Conservation (phyloP, 1,139 yeast genomes). For the Kluyveromyces marxianus region DNA sequence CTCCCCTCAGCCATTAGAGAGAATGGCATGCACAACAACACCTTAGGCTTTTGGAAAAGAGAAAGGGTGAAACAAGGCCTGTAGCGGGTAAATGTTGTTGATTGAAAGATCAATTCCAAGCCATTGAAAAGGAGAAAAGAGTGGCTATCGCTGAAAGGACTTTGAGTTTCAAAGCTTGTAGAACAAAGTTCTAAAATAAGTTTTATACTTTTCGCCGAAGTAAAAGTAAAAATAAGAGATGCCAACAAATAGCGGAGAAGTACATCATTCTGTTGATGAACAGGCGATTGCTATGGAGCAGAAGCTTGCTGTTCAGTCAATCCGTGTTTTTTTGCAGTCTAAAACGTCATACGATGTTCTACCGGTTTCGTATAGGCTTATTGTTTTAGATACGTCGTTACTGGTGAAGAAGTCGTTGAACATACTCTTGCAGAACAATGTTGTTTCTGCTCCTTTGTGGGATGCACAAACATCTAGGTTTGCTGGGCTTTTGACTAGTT, state of each 20-base stretch:
- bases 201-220: no score
- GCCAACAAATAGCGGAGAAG: slow-evolving; percentile 2
- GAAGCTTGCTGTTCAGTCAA: slow-evolving; percentile 63
- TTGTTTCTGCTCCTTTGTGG: slow-evolving; percentile 97
- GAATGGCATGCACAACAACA: no score
- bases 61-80: no score
- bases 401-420: slow-evolving; percentile 87
- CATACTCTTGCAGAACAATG: slow-evolving; percentile 83
- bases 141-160: no score
- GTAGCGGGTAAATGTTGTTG: no score
- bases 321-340: slow-evolving; percentile 74
- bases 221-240: neutral
- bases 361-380: slow-evolving; percentile 89
- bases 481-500: slow-evolving; percentile 88
- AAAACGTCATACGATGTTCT: slow-evolving; percentile 94
- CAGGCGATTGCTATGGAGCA: slow-evolving; percentile 42
- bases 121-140: no score
- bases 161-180: no score
- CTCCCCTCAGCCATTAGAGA: no score
- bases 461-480: slow-evolving; percentile 80
- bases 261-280: slow-evolving; percentile 10
- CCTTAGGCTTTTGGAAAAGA: no score
- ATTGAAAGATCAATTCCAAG: no score
- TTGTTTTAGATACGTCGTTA: slow-evolving; percentile 87
- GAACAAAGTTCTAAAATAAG: no score